phyloP scores from a whole-genome alignment of 345 rosid genomes.

The Moricandia arvensis region DNA sequence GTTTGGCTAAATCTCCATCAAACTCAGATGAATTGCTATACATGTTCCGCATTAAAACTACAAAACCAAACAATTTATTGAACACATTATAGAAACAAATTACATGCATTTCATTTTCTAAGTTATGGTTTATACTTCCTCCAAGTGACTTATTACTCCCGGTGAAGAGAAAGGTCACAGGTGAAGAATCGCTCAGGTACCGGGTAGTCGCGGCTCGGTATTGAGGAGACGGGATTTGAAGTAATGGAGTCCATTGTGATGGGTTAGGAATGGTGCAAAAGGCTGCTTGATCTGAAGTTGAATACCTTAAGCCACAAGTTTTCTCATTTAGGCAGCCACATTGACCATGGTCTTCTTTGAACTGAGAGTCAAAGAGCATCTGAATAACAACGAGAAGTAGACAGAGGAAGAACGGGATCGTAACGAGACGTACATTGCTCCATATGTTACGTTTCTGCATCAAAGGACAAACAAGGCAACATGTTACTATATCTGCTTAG shows the following conservation, averaged over 20 bases:
- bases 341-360: conserved; percentile 32
- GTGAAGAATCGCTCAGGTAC: conserved; percentile 48
- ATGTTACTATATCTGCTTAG: conserved; percentile 10
- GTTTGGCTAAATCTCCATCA: conserved; percentile 43
- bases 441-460: conserved; percentile 71
- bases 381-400: conserved; percentile 58
- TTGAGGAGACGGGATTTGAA: conserved; percentile 73
- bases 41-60: conserved; percentile 57
- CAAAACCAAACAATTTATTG: conserved; percentile 5
- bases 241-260: conserved; percentile 70
- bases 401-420: conserved; percentile 72
- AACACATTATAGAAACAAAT: background rate
- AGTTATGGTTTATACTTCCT: conserved; percentile 44
- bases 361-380: conserved; percentile 42
- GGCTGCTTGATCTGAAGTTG: conserved; percentile 48
- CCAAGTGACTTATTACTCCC: conserved; percentile 74
- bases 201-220: conserved; percentile 58
- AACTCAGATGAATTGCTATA: conserved; percentile 45
- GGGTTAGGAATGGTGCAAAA: conserved; percentile 61
- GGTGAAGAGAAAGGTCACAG: conserved; percentile 64
- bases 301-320: conserved; percentile 64
- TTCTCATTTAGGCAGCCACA: conserved; percentile 67
- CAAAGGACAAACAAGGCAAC: background rate
- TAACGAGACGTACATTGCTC: conserved; percentile 71
- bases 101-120: background rate